These are phyloP conservation scores for Pichia deserticola DNA, from an alignment of 805 yeast genomes.

Conservation along the genomic window DNA sequence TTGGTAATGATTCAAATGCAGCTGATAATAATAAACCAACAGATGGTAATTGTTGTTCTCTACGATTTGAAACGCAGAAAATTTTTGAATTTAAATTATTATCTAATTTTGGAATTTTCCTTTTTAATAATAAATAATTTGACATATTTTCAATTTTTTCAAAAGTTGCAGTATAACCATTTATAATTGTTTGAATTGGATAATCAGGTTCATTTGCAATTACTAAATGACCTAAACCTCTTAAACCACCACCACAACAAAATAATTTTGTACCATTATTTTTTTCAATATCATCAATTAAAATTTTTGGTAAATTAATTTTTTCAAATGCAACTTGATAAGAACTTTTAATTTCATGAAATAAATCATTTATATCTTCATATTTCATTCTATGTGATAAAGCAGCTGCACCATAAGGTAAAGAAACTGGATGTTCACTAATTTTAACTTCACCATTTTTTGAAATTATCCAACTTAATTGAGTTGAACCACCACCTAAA, in stretches of 20 bases:
- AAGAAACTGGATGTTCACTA: constrained; percentile 50
- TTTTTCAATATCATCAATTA: constrained; percentile 41
- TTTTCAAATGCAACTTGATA: constrained; percentile 42
- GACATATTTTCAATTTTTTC: constrained; percentile 44
- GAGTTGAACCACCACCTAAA: constrained; percentile 66
- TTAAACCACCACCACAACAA: constrained; percentile 68
- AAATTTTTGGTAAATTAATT: constrained; percentile 45
- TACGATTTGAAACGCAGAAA: constrained; percentile 59
- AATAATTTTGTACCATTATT: constrained; percentile 59
- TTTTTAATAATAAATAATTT: constrained; percentile 43
- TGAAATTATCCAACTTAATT: constrained; percentile 61
- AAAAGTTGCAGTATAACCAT: constrained; percentile 57
- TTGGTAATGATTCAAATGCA: constrained; percentile 54
- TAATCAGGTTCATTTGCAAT: constrained; percentile 44
- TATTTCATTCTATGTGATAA: constrained; percentile 45
- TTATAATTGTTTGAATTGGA: constrained; percentile 63
- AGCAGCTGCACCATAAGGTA: constrained; percentile 73
- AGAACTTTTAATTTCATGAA: constrained; percentile 46
- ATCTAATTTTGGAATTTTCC: constrained; percentile 35
- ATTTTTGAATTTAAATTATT: constrained; percentile 24
- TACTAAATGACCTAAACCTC: constrained; percentile 61
- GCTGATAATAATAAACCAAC: constrained; percentile 58
- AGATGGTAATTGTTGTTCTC: constrained; percentile 63
- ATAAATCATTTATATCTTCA: constrained; percentile 44
- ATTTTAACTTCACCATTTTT: constrained; percentile 46